Evolutionary conservation across 78 protist species (phyloP).

Genomic region (Cavenderia fasciculata): DNA sequence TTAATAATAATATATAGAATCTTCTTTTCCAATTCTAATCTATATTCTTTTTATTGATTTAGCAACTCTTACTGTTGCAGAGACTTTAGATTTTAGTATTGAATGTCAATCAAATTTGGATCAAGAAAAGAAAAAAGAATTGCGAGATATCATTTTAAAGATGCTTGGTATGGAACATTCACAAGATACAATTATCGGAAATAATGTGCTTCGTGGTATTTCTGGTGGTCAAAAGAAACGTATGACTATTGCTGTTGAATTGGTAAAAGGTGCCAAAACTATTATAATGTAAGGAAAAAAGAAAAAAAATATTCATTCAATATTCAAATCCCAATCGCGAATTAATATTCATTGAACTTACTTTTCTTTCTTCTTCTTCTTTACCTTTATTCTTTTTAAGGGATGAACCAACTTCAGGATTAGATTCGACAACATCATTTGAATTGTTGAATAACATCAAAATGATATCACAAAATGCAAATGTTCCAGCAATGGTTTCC

Average conservation of each 20-base stretch:
- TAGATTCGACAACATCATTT: slow-evolving; percentile 62
- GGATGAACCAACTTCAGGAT: slow-evolving; percentile 80
- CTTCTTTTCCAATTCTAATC: neutral
- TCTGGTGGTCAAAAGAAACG: slow-evolving; percentile 95
- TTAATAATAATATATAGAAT: no score
- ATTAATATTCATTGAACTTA: no score
- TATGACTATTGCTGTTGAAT: slow-evolving; percentile 85
- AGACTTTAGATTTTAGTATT: slow-evolving; percentile 62
- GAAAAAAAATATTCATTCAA: no score
- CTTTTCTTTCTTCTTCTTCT: no score
- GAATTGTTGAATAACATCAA: slow-evolving; percentile 31
- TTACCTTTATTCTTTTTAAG: slow-evolving; percentile 1
- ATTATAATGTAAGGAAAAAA: no score
- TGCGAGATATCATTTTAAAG: neutral
- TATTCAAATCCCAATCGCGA: no score
- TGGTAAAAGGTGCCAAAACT: slow-evolving; percentile 79
- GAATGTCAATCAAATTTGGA: slow-evolving; percentile 56
- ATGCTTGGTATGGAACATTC: slow-evolving; percentile 84
- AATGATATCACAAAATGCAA: slow-evolving; percentile 22
- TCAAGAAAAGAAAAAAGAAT: neutral
- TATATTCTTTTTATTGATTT: neutral
- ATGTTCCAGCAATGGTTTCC: slow-evolving; percentile 50
- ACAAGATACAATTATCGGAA: slow-evolving; percentile 84
- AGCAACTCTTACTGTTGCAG: slow-evolving; percentile 71
- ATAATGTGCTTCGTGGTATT: slow-evolving; percentile 86